Conservation (phyloP, 73 alveolate species). For the Breviolum minutum region DNA sequence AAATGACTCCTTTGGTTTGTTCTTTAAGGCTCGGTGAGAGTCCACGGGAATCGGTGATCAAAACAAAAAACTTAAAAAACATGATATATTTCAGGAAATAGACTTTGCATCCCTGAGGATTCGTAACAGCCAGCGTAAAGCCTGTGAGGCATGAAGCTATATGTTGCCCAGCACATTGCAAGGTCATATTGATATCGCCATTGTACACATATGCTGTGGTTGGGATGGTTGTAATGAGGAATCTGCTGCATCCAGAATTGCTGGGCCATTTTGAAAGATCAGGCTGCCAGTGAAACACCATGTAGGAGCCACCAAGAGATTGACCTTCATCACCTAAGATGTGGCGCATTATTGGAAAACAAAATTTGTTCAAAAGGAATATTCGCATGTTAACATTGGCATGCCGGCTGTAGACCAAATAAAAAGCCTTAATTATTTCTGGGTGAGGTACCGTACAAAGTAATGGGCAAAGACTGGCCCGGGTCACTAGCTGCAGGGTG, state of each 20-base stretch:
- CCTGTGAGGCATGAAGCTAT: not conserved
- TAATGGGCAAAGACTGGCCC: not conserved
- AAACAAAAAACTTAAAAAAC: no score
- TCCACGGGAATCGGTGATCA: no score
- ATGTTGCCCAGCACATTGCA: constrained; percentile 13
- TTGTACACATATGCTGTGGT: not conserved
- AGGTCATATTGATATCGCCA: not conserved
- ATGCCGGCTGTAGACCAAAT: not conserved
- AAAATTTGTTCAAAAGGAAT: not conserved
- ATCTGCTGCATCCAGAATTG: not conserved
- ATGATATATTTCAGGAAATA: not conserved
- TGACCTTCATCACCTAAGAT: constrained; percentile 13
- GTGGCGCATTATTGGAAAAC: not conserved
- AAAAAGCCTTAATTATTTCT: no score
- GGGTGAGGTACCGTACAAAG: not conserved
- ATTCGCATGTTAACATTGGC: not conserved
- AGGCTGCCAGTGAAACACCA: constrained; percentile 5
- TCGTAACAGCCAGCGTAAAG: not conserved
- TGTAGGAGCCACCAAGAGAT: not conserved
- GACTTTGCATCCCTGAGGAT: not conserved
- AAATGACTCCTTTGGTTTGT: not conserved
- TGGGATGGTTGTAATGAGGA: not conserved
- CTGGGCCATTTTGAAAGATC: not conserved
- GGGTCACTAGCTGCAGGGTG: not conserved
- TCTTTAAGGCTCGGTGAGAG: not conserved